Evolutionary conservation across 257 asterid genomes (phyloP).

Genomic region (Nicotiana paniculata): DNA sequence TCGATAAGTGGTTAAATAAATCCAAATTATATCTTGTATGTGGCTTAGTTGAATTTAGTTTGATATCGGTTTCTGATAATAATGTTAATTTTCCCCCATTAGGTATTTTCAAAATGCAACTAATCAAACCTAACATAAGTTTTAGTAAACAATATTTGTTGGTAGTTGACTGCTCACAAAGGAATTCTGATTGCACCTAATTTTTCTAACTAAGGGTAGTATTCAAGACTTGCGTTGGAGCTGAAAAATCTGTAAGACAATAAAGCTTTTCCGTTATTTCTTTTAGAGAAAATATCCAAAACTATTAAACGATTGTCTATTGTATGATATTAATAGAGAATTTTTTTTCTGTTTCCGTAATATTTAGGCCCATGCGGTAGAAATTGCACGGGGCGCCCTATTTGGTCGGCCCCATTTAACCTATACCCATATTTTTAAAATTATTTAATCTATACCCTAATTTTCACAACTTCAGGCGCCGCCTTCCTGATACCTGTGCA

Average conservation of each 20-base stretch:
- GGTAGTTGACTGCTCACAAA: neutral
- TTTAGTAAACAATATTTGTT: neutral
- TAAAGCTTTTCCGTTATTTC: neutral
- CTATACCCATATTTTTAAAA: no score
- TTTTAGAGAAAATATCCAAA: neutral
- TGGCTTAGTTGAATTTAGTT: neutral
- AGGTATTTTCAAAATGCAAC: neutral
- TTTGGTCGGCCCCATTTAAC: no score
- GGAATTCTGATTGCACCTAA: neutral
- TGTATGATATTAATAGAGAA: neutral
- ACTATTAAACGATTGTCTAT: neutral
- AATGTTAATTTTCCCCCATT: neutral
- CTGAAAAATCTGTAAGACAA: neutral
- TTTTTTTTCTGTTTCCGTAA: no score
- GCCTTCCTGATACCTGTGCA: no score
- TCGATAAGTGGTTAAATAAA: neutral
- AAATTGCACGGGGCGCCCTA: no score
- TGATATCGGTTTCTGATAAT: neutral
- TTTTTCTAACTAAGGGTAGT: slow-evolving; percentile 24
- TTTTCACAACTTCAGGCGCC: no score
- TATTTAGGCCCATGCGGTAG: no score
- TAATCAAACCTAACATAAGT: neutral
- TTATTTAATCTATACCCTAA: no score
- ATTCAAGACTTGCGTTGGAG: neutral
- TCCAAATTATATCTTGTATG: neutral